These are phyloP conservation scores for Handroanthus guayacan DNA, from an alignment of 257 asterid species.

Conservation along the genomic window DNA sequence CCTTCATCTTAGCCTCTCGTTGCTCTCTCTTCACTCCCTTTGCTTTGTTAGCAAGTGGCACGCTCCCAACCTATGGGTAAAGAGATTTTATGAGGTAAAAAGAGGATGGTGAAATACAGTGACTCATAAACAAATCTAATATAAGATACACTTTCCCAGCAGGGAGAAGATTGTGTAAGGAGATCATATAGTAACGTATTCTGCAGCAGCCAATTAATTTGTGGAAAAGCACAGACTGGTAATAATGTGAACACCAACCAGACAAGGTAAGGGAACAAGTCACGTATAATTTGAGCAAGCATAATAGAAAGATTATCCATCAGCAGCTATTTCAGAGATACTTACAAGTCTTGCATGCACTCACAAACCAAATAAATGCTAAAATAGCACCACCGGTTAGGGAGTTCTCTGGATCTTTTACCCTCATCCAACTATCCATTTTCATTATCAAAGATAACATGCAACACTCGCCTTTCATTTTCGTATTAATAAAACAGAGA, in stretches of 20 bases:
- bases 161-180: not conserved
- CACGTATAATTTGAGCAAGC: not conserved
- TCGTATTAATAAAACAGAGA: not conserved
- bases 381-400: not conserved
- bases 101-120: not conserved
- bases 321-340: not conserved
- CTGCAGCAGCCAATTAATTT: not conserved
- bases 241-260: too few relatives aligned
- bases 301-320: not conserved
- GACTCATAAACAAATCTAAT: not conserved
- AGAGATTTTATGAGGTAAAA: not conserved
- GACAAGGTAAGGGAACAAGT: not conserved
- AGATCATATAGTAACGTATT: not conserved
- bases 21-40: slow-evolving; percentile 96
- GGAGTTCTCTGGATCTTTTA: slow-evolving; percentile 5
- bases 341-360: not conserved
- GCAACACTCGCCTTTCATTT: not conserved
- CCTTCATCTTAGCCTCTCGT: slow-evolving; percentile 72
- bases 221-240: not conserved
- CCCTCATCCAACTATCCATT: not conserved
- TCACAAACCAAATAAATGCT: not conserved
- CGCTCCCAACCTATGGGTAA: slow-evolving; percentile 63
- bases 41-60: slow-evolving; percentile 61
- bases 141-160: not conserved
- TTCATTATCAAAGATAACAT: not conserved